phyloP scores from a whole-genome alignment of 495 filamentous ascomycete species.

The Sphaerosporella brunnea region DNA sequence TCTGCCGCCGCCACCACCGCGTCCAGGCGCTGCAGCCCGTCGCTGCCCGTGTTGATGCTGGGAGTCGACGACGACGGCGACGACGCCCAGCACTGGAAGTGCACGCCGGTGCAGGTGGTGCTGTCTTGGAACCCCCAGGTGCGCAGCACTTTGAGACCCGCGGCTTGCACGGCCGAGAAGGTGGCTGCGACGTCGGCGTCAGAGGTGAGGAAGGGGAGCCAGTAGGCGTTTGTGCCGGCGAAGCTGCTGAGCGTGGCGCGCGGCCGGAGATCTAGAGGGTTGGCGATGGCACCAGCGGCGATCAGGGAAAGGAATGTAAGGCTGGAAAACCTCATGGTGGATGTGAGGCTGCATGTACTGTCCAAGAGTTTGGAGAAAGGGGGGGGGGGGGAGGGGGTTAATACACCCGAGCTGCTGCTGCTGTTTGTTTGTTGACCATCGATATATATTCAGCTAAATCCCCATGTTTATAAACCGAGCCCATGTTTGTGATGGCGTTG shows the following conservation, averaged over 20 bases:
- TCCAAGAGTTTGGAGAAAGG: too few relatives aligned
- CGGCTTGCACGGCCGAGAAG: conserved; percentile 33
- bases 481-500: too few relatives aligned
- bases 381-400: too few relatives aligned
- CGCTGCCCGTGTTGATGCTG: conserved; percentile 47
- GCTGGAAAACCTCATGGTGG: background rate
- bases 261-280: too few relatives aligned
- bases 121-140: conserved; percentile 58
- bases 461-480: too few relatives aligned
- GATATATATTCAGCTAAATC: too few relatives aligned
- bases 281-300: background rate
- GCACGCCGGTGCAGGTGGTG: conserved; percentile 34
- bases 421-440: too few relatives aligned
- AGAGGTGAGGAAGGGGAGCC: conserved; percentile 50
- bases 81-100: conserved; percentile 40
- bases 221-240: conserved; percentile 58
- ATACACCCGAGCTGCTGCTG: too few relatives aligned
- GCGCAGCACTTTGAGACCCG: conserved; percentile 49
- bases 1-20: conserved; percentile 45
- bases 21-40: conserved; percentile 51
- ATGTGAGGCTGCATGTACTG: too few relatives aligned
- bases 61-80: conserved; percentile 33
- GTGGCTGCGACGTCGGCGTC: conserved; percentile 43
- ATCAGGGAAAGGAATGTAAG: background rate
- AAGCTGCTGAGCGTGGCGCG: too few relatives aligned